A percentile compares a stretch with the other conserved stretches of the same genome.
Evolutionary conservation across 208 protist genomes (phyloP).

Genomic region (Acanthamoeba castellanii): DNA sequence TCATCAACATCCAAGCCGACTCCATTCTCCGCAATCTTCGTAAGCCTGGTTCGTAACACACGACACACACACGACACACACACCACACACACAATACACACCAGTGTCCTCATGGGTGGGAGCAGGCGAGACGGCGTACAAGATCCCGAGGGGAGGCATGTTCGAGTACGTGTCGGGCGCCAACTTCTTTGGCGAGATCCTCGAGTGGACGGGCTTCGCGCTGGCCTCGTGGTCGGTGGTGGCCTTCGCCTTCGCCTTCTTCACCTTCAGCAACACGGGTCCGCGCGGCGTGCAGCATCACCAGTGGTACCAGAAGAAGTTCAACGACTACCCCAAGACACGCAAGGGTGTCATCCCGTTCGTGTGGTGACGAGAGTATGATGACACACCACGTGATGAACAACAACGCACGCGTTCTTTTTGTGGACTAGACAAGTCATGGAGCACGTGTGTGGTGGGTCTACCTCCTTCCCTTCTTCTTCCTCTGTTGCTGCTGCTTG

Average conservation of each 20-base stretch:
- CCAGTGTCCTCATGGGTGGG: not conserved
- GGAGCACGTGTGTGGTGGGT: no score
- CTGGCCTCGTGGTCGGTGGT: constrained; percentile 80
- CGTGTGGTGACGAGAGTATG: constrained; percentile 57
- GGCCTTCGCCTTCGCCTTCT: constrained; percentile 77
- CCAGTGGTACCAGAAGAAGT: constrained; percentile 86
- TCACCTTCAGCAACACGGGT: constrained; percentile 82
- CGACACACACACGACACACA: not conserved
- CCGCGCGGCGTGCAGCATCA: constrained; percentile 85
- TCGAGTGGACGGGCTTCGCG: constrained; percentile 88
- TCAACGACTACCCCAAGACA: constrained; percentile 84
- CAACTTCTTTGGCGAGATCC: constrained; percentile 90
- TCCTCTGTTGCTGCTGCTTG: not conserved
- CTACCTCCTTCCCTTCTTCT: not conserved
- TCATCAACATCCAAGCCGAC: constrained; percentile 89
- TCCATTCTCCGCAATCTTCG: constrained; percentile 82
- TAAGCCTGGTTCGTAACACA: constrained; percentile 75
- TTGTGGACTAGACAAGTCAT: no score
- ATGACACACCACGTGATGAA: not conserved
- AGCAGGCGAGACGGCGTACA: constrained; percentile 88
- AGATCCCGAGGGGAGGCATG: constrained; percentile 88
- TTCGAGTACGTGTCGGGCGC: constrained; percentile 90
- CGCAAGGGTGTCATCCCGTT: constrained; percentile 86
- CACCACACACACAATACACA: not conserved
- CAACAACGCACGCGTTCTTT: no score